Evolutionary conservation across 768 basidiomycete species (phyloP).

Genomic region (Tulasnella calospora): DNA sequence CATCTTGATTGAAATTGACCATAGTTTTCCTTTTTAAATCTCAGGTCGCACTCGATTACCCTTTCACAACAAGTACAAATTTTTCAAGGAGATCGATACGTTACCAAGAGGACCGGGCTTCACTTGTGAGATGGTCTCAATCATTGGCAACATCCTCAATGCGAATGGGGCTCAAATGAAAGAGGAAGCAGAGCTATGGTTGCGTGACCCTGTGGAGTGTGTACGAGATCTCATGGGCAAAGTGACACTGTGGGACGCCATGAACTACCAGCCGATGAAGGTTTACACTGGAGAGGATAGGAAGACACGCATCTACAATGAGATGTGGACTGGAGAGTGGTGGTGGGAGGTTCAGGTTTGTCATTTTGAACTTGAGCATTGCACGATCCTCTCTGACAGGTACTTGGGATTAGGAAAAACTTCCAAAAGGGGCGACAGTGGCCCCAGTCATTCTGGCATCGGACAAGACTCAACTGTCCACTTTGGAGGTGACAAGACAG

Average conservation of each 20-base stretch:
- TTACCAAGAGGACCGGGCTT: constrained; percentile 13
- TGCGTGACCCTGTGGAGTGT: too few relatives aligned
- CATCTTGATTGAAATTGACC: too few relatives aligned
- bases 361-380: background rate
- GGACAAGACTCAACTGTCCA: too few relatives aligned
- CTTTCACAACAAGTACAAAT: too few relatives aligned
- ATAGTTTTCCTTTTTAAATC: too few relatives aligned
- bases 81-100: constrained; percentile 15
- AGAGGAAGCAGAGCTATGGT: constrained; percentile 33
- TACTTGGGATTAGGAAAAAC: constrained; percentile 1
- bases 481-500: constrained; percentile 41
- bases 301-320: constrained; percentile 32
- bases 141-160: constrained; percentile 3
- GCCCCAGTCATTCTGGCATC: too few relatives aligned
- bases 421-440: constrained; percentile 35
- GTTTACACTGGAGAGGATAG: constrained; percentile 31
- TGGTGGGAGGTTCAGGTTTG: constrained; percentile 22
- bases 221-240: constrained; percentile 35
- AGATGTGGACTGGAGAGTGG: constrained; percentile 18
- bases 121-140: background rate
- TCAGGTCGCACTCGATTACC: background rate
- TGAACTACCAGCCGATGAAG: constrained; percentile 35
- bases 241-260: constrained; percentile 32
- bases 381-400: constrained; percentile 29
- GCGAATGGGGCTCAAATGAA: background rate